phyloP scores from a whole-genome alignment of 257 asterid species.

The Perilla frutescens region DNA sequence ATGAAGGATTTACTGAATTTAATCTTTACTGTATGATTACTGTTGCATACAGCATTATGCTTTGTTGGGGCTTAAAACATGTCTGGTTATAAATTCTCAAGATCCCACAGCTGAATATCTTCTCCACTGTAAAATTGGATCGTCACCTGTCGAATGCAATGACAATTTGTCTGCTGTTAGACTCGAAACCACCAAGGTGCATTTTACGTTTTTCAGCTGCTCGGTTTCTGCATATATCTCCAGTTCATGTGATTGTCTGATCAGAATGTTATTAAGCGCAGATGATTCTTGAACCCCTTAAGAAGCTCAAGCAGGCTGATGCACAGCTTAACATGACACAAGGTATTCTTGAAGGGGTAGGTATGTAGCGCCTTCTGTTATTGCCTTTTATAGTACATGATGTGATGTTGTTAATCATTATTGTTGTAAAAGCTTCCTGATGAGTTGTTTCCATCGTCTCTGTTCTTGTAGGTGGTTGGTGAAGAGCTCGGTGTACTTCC shows the following conservation, averaged over 20 bases:
- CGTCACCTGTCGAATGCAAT: constrained; percentile 61
- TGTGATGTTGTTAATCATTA: not conserved
- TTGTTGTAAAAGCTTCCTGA: not conserved
- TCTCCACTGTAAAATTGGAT: constrained; percentile 81
- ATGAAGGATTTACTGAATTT: not conserved
- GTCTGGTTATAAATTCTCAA: constrained; percentile 88
- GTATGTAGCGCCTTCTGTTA: constrained; percentile 48
- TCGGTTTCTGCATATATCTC: constrained; percentile 6
- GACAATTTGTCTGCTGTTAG: constrained; percentile 77
- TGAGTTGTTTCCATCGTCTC: constrained; percentile 25
- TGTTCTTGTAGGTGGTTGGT: constrained; percentile 75
- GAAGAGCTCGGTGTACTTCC: constrained; percentile 99
- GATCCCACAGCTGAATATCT: constrained; percentile 83
- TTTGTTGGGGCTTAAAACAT: constrained; percentile 78
- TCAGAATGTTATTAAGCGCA: constrained; percentile 42
- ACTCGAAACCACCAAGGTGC: constrained; percentile 87
- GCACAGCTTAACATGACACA: constrained; percentile 87
- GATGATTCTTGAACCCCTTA: constrained; percentile 96
- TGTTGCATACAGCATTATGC: constrained; percentile 80
- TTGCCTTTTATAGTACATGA: not conserved
- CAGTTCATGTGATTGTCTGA: constrained; percentile 31
- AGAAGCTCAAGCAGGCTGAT: constrained; percentile 87
- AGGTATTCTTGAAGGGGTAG: constrained; percentile 99
- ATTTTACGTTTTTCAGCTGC: not conserved
- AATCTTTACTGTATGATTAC: not conserved